Evolutionary conservation across 371 early-diverging fungal species (phyloP).

Genomic region (Haplosporangium sp.): DNA sequence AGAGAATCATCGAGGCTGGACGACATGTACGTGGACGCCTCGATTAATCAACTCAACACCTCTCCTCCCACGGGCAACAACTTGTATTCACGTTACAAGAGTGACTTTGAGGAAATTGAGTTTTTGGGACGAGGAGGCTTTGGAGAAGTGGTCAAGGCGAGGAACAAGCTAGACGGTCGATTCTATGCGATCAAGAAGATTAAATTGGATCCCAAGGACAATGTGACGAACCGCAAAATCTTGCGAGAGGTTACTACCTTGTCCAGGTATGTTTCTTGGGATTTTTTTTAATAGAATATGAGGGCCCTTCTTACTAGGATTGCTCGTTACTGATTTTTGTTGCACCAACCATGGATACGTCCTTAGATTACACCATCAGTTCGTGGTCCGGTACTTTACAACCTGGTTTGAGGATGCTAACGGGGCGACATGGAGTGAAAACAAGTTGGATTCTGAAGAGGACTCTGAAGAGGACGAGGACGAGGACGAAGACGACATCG

Average conservation of each 20-base stretch:
- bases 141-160: constrained; percentile 94
- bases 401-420: constrained; percentile 91
- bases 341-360: not conserved
- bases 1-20: constrained; percentile 45
- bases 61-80: constrained; percentile 31
- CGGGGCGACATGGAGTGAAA: constrained; percentile 61
- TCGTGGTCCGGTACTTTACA: constrained; percentile 93
- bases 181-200: constrained; percentile 94
- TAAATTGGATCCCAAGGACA: constrained; percentile 77
- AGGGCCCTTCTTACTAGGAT: not conserved
- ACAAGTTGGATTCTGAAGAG: constrained; percentile 54
- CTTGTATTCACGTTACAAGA: constrained; percentile 75
- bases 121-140: constrained; percentile 94
- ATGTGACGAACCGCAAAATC: constrained; percentile 83
- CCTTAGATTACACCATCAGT: constrained; percentile 85
- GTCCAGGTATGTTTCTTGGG: constrained; percentile 58
- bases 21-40: constrained; percentile 54
- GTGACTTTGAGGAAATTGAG: constrained; percentile 94
- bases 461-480: constrained; percentile 58
- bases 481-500: constrained; percentile 27
- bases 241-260: constrained; percentile 92
- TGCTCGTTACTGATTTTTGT: not conserved
- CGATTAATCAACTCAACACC: constrained; percentile 47
- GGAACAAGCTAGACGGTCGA: constrained; percentile 86
- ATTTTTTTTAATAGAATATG: not conserved